Conservation (phyloP, 106 monocot genomes). For the Dactylorhiza incarnata region DNA sequence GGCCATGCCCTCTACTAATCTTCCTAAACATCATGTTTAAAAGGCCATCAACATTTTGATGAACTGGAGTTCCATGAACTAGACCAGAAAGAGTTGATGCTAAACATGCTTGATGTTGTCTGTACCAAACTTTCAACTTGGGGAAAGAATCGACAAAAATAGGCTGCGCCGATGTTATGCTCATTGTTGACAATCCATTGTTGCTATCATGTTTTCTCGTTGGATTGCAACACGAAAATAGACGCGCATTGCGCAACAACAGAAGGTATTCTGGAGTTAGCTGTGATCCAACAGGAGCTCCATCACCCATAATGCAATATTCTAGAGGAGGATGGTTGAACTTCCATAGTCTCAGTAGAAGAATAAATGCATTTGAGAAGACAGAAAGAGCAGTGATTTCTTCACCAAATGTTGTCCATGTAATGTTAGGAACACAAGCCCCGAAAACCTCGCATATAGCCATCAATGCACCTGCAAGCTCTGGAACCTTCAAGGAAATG, state of each 20-base stretch:
- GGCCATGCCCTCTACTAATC: constrained; percentile 50
- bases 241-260: constrained; percentile 55
- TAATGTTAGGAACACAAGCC: constrained; percentile 53
- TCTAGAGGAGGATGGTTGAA: constrained; percentile 96
- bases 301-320: constrained; percentile 85
- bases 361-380: constrained; percentile 95
- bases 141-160: constrained; percentile 92
- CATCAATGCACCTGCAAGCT: constrained; percentile 93
- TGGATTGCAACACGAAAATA: constrained; percentile 19
- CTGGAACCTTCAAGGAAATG: constrained; percentile 77
- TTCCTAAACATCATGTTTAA: constrained; percentile 94
- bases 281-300: constrained; percentile 87
- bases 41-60: constrained; percentile 84
- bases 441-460: constrained; percentile 91
- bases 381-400: constrained; percentile 64
- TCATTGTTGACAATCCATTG: constrained; percentile 6
- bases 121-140: constrained; percentile 91
- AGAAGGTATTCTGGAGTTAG: constrained; percentile 89
- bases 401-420: constrained; percentile 60
- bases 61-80: constrained; percentile 78
- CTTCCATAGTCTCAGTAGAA: constrained; percentile 88
- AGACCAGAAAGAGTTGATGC: constrained; percentile 94
- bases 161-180: constrained; percentile 24
- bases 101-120: constrained; percentile 95
- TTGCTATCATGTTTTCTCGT: constrained; percentile 16